Conservation (phyloP, 495 filamentous ascomycete species). For the Trichodelitschia bisporula region DNA sequence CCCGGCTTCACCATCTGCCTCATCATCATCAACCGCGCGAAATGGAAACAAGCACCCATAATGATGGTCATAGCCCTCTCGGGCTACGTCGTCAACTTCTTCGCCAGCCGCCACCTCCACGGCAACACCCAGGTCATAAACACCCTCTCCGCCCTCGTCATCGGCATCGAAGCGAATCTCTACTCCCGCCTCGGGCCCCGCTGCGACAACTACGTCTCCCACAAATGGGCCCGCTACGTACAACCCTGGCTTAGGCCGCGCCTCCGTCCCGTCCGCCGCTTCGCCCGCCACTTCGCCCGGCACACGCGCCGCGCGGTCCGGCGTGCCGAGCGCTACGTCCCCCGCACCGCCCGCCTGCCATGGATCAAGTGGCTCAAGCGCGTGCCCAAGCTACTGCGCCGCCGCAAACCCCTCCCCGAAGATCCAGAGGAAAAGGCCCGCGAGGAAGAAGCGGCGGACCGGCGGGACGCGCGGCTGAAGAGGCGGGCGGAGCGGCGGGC, state of each 20-base stretch:
- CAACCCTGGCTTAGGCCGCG: too few species aligned
- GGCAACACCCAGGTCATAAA: slow-evolving; percentile 62
- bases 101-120: slow-evolving; percentile 42
- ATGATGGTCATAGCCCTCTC: slow-evolving; percentile 65
- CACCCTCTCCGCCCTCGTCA: slow-evolving; percentile 63
- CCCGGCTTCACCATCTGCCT: slow-evolving; percentile 60
- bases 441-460: not conserved
- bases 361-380: not conserved
- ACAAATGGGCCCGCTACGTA: slow-evolving; percentile 13
- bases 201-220: slow-evolving; percentile 15
- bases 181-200: slow-evolving; percentile 46
- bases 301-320: not conserved
- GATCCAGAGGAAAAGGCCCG: not conserved
- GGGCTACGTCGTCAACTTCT: slow-evolving; percentile 77
- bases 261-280: too few species aligned
- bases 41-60: slow-evolving; percentile 68
- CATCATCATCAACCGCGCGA: slow-evolving; percentile 67
- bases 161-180: slow-evolving; percentile 68
- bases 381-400: not conserved
- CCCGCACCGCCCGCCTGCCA: not conserved
- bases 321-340: not conserved
- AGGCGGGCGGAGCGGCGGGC: not conserved
- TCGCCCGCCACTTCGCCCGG: slow-evolving; percentile 1
- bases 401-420: not conserved
- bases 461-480: not conserved